Conservation (phyloP, 164 flowering plant species). For the Amborella trichopoda region DNA sequence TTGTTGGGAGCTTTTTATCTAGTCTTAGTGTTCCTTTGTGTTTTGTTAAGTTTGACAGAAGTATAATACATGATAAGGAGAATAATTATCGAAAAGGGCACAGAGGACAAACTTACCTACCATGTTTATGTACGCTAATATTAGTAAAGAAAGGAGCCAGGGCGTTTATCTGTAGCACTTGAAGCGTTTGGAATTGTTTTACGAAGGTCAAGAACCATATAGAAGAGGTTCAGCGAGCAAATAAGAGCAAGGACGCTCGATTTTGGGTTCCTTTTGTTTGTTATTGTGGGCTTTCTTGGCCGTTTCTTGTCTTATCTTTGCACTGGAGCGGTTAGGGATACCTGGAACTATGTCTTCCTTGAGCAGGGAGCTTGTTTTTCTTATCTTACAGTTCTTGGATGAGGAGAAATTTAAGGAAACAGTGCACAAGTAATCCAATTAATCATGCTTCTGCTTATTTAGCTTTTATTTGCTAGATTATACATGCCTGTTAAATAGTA, state of each 20-base stretch:
- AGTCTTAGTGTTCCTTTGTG: no score
- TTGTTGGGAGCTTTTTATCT: no score
- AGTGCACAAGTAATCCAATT: conserved; percentile 37
- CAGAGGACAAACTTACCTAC: no score
- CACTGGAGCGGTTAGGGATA: conserved; percentile 60
- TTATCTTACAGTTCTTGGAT: conserved; percentile 60
- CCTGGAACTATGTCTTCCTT: conserved; percentile 59
- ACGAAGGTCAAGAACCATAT: not conserved
- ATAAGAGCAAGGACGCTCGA: not conserved
- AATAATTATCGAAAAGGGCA: no score
- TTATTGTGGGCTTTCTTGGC: not conserved
- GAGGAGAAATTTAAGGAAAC: conserved; percentile 72
- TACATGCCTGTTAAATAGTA: not conserved
- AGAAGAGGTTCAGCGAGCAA: not conserved
- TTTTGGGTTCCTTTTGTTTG: conserved; percentile 1
- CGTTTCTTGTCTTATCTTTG: conserved; percentile 16
- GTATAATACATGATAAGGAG: no score
- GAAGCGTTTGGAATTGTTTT: not conserved
- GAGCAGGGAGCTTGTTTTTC: conserved; percentile 57
- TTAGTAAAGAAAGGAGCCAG: no score
- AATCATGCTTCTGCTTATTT: not conserved
- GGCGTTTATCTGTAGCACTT: not conserved
- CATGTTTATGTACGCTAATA: no score
- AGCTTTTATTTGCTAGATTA: not conserved
- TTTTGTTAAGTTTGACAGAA: no score